Evolutionary conservation across 495 filamentous ascomycete genomes (phyloP).

Genomic region (Aspergillus bertholletiae): DNA sequence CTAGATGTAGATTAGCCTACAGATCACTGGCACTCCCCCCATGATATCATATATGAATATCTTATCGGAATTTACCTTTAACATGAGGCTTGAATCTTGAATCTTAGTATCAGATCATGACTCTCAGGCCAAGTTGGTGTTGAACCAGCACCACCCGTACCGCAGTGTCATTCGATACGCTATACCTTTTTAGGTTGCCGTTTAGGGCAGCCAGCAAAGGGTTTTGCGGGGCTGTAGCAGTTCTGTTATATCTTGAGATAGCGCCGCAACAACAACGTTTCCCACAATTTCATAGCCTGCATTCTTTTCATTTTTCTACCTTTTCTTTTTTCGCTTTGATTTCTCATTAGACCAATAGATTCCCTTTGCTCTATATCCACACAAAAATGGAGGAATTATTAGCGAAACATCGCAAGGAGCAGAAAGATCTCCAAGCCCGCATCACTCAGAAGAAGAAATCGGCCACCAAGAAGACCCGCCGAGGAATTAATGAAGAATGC

Average conservation of each 20-base stretch:
- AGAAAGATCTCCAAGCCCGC: constrained; percentile 74
- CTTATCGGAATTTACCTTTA: neutral
- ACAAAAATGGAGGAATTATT: constrained; percentile 67
- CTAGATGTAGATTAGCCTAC: neutral
- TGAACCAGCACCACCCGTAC: no score
- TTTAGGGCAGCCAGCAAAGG: constrained; percentile 29
- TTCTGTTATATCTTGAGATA: neutral
- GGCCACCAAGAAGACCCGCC: constrained; percentile 93
- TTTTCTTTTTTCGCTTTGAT: neutral
- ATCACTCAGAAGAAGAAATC: constrained; percentile 94
- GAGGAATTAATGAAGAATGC: constrained; percentile 82
- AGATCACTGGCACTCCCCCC: neutral
- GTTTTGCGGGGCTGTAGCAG: constrained; percentile 27
- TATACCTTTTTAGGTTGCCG: constrained; percentile 20
- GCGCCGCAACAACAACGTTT: neutral
- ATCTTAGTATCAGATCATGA: no score
- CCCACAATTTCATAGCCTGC: neutral
- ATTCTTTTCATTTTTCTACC: neutral
- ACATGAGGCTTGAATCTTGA: neutral
- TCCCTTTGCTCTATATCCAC: neutral
- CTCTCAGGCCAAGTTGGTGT: no score
- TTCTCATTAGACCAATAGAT: neutral
- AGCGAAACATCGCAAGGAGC: constrained; percentile 81
- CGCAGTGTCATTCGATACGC: neutral
- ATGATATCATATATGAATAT: neutral